phyloP scores from a whole-genome alignment of 2,329 filamentous ascomycete species.

The Sordariomycetes sp. region DNA sequence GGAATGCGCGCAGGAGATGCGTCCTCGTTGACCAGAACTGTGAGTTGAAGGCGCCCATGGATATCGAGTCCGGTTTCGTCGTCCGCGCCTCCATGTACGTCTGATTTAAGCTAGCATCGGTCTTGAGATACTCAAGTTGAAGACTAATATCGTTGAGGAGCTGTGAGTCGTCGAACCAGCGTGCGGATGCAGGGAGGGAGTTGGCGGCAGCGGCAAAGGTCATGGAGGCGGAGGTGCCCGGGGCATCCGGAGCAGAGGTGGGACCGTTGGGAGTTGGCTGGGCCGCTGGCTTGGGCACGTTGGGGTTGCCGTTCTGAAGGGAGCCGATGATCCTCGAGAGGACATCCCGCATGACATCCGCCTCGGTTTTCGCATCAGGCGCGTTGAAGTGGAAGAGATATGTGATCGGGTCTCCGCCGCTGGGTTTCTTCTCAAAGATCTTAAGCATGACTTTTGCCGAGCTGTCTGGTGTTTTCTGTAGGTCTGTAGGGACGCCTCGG shows the following conservation, averaged over 20 bases:
- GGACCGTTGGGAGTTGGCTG: conserved; percentile 12
- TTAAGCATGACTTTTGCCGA: conserved; percentile 88
- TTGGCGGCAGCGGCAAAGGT: conserved; percentile 63
- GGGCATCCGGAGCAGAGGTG: conserved; percentile 15
- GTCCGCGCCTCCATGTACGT: conserved; percentile 79
- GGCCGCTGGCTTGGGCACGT: conserved; percentile 34
- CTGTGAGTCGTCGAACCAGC: conserved; percentile 71
- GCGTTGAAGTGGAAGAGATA: conserved; percentile 90
- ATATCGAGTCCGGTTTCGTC: conserved; percentile 77
- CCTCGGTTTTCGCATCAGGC: conserved; percentile 66
- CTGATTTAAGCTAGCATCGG: conserved; percentile 62
- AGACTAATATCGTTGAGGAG: conserved; percentile 70
- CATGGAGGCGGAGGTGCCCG: conserved; percentile 57
- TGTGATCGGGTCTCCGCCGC: conserved; percentile 48
- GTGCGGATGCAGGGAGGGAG: conserved; percentile 41
- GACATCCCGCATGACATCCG: conserved; percentile 73
- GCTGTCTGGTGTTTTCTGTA: conserved; percentile 89
- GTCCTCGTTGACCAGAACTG: conserved; percentile 93
- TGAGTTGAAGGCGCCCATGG: conserved; percentile 68
- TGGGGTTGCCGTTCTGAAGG: conserved; percentile 45
- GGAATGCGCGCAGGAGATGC: conserved; percentile 78
- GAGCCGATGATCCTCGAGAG: conserved; percentile 69
- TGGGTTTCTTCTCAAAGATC: conserved; percentile 64
- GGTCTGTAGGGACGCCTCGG: conserved; percentile 42
- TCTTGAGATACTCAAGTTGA: conserved; percentile 80